Conservation (phyloP, 257 asterid species). For the Petrea volubilis region DNA sequence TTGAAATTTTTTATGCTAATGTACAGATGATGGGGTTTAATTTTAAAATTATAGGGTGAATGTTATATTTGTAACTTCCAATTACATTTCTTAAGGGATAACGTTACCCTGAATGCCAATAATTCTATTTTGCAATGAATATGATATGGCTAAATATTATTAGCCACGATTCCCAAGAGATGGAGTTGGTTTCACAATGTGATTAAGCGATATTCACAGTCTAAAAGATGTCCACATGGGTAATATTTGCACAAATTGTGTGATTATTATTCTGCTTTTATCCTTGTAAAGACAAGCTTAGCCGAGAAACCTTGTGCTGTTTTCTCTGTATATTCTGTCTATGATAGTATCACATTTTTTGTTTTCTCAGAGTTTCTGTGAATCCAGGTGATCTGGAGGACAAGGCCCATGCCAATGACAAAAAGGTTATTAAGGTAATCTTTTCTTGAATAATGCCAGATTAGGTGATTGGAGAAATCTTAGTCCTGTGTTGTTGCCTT, state of each 20-base stretch:
- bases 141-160: background rate
- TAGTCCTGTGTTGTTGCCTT: slow-evolving; percentile 14
- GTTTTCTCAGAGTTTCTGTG: slow-evolving; percentile 38
- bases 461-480: slow-evolving; percentile 9
- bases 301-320: background rate
- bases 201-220: background rate
- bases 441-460: slow-evolving; percentile 17
- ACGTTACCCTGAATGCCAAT: background rate
- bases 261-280: slow-evolving; percentile 6
- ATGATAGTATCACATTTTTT: slow-evolving; percentile 12
- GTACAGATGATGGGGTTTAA: background rate
- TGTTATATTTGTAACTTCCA: slow-evolving; percentile 1
- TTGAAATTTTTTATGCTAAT: slow-evolving; percentile 13
- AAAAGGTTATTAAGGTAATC: slow-evolving; percentile 68
- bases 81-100: background rate
- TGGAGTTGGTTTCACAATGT: background rate
- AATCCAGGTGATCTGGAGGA: slow-evolving; percentile 59
- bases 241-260: background rate
- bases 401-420: slow-evolving; percentile 40
- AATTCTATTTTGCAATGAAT: background rate
- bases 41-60: background rate
- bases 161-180: background rate
- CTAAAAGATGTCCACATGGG: slow-evolving; percentile 2
- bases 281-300: background rate
- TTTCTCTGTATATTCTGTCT: background rate